phyloP scores from a whole-genome alignment of 345 rosid species.

The Citrus trifoliata region DNA sequence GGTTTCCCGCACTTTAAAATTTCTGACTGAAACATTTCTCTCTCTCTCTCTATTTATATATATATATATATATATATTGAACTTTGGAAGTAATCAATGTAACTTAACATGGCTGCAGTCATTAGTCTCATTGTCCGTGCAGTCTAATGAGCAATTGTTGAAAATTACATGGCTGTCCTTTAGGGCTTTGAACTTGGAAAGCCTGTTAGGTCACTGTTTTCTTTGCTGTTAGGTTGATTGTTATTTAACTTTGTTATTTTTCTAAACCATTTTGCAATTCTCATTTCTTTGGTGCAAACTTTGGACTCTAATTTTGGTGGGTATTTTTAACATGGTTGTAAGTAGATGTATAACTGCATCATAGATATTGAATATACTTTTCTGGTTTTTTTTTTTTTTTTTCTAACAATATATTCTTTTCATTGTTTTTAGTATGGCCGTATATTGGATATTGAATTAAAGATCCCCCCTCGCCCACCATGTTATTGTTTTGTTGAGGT shows the following conservation, averaged over 20 bases:
- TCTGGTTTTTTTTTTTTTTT: background rate
- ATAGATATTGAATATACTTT: background rate
- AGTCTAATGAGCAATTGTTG: background rate
- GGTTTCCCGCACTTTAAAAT: too few relatives aligned
- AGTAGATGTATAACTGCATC: background rate
- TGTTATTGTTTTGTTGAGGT: constrained; percentile 98
- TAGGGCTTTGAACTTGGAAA: background rate
- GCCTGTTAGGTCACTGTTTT: background rate
- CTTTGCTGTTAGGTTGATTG: background rate
- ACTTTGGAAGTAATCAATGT: background rate
- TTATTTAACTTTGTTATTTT: background rate
- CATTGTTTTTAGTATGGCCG: constrained; percentile 68
- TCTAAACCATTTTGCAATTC: background rate
- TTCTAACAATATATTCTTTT: background rate
- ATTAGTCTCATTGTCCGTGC: background rate
- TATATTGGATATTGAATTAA: constrained; percentile 85
- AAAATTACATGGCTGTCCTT: background rate
- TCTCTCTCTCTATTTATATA: too few relatives aligned
- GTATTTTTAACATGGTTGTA: background rate
- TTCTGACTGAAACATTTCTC: too few relatives aligned
- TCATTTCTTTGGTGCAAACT: background rate
- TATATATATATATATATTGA: too few relatives aligned
- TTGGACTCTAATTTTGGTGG: background rate
- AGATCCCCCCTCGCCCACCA: constrained; percentile 95
- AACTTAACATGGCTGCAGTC: background rate